Evolutionary conservation across 2,329 filamentous ascomycete genomes (phyloP), one percentile per base, ranked within the genome.

Genomic region (Ceratocystis lukuohia): DNA sequence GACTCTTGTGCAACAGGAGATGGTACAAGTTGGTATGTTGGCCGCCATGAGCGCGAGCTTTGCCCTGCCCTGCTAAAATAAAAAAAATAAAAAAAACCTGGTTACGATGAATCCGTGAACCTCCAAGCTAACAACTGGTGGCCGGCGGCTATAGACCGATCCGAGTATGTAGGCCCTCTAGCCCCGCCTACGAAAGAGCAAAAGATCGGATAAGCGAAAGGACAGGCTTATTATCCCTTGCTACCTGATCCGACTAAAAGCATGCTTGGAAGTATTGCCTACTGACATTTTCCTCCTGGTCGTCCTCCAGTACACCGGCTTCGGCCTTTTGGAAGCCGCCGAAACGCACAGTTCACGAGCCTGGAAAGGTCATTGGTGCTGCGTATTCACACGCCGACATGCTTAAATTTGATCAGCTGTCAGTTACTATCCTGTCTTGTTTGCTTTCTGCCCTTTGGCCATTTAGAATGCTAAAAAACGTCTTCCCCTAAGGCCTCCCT

Each of bases 331-430:
- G 93, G 93, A 76, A 76, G 80, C 81, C 78, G 20, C 75, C 80
- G 45, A 85, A 82, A 74, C 82, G 80, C 72, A 77, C 79, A 71
- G 74, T 78, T 64, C 81, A 83, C 74, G 86, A 88, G 71, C 78
- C 85, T 63, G 84, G 80, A 72, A 83, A 93, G 69, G 89, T 99
- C 45, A 88, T 97, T 68, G 94, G 94, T 71, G 94, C 94, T 66
- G 88, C 92, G 59, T 99, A 99, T 75, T 97, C 94, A 15, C 94
- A 99, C 76, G 90, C 93, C 33, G 92, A 97, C 77, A 90, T 96
- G 73, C 81, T 96, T 71, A 96, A 93, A 76, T 88, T 93, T 73
- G 89, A 91, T 73, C 84, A 86, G 33, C 72, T 93, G 90, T 94
- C 82, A 57, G 66, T 57, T 12, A 41, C 37, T 15, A 12, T 41